These are phyloP conservation scores for Stephania japonica DNA, from an alignment of 164 flowering plant genomes.

Conservation along the genomic window DNA sequence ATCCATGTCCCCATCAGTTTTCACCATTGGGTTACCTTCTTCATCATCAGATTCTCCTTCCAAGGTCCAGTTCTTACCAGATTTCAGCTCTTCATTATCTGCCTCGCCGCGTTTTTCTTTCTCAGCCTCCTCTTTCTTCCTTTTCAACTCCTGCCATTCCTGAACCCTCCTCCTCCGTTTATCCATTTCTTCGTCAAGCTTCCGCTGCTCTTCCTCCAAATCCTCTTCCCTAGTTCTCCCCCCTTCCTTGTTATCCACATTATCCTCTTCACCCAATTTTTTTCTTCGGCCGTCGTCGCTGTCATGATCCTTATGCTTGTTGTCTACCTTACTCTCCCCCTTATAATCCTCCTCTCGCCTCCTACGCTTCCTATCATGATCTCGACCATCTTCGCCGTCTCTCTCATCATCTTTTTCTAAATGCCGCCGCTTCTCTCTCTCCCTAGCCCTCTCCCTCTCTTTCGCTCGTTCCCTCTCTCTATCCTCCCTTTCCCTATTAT, in stretches of 20 bases:
- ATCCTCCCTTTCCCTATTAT: too few relatives aligned
- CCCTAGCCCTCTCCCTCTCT: too few relatives aligned
- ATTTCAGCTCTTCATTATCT: constrained; percentile 40
- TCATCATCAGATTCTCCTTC: constrained; percentile 97
- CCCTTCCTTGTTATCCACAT: constrained; percentile 32
- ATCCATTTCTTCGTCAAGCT: constrained; percentile 89
- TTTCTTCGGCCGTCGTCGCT: constrained; percentile 40
- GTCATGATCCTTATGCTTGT: constrained; percentile 49
- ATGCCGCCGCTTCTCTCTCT: constrained; percentile 17
- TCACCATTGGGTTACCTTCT: constrained; percentile 37
- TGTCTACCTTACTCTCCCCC: constrained; percentile 35
- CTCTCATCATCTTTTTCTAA: constrained; percentile 25
- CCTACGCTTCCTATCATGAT: constrained; percentile 44
- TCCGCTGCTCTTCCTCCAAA: constrained; percentile 73
- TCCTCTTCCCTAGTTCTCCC: constrained; percentile 60
- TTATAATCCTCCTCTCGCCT: constrained; percentile 50
- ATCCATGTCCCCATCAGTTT: constrained; percentile 37
- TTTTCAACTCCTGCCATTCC: constrained; percentile 89
- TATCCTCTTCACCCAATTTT: constrained; percentile 34
- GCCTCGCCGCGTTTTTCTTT: constrained; percentile 50
- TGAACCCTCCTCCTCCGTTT: constrained; percentile 94
- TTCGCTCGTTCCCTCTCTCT: too few relatives aligned
- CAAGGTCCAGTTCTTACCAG: constrained; percentile 87
- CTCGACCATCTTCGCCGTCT: constrained; percentile 41
- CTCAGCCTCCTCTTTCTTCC: constrained; percentile 82